Base-by-base conservation (phyloP, 345 rosid genomes). In the Hibiscus syriacus region DNA sequence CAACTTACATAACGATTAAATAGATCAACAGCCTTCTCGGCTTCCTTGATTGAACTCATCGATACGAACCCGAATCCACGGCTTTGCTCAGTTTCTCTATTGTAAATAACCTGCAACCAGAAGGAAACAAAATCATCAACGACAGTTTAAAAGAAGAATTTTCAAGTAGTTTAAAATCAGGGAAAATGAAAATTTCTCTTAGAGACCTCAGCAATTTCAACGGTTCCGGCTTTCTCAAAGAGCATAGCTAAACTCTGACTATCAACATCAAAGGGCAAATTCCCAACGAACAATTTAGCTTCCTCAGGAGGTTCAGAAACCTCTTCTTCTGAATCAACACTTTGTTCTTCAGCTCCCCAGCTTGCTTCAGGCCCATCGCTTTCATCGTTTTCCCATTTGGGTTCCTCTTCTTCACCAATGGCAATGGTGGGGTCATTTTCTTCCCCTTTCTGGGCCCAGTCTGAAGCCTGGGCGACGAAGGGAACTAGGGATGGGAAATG, bases 11-110 rank as follows among this genome's bases (percentile, higher is more conserved):
- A 86, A 61, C 89, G 84, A 73, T 85, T 72, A 50, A 89, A 75
- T 77, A 77, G 75, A n/a, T 89, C 95, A 1, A 82, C 88, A 58
- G 94, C 98, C 72, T 70, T 82, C 61, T 93, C 98, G 29, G 94
- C 94, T 80, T 93, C 97, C 45, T 87, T 92, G 65, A 89, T 90
- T 0, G 86, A 79, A 71, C 92, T 90, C 96, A 93, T 89, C 0
- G 91, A 87, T 76, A 93, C 96, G 26, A 93, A 93, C 53, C 98
- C 97, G 53, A 93, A 93, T n/a, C 98, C 98, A 38, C 98, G 89
- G 55, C 98, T 93, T 72, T 76, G 83, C 64, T 93, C 92, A 14
- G 86, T 93, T 58, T 88, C 90, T 71, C 86, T 84, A 67, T 93
- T 86, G 79, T 87, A 88, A 38, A 90, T 85, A 73, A 93, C 92